Evolutionary conservation across 345 rosid genomes (phyloP).

Genomic region (Kandelia obovata): DNA sequence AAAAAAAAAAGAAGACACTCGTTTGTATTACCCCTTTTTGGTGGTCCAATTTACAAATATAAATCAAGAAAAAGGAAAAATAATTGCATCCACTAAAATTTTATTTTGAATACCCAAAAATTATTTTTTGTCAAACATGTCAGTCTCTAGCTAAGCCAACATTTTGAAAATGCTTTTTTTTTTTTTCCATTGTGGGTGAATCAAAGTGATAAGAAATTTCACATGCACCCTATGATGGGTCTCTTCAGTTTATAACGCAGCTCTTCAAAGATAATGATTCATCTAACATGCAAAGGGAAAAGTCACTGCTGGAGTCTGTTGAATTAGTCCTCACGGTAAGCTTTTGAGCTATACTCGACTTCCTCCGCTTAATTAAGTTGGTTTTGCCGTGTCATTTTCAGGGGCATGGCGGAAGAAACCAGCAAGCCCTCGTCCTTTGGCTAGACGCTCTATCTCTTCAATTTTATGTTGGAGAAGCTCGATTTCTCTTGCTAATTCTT

Average conservation of each 20-base stretch:
- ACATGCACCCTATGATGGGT: no score
- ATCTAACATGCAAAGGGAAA: neutral
- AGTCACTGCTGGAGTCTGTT: neutral
- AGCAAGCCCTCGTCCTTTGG: slow-evolving; percentile 30
- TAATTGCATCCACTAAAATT: no score
- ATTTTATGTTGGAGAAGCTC: slow-evolving; percentile 40
- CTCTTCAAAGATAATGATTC: neutral
- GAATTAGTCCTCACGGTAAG: slow-evolving; percentile 5
- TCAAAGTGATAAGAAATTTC: no score
- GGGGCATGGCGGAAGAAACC: slow-evolving; percentile 23
- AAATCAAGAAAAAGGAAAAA: no score
- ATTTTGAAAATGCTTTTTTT: no score
- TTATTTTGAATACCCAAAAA: no score
- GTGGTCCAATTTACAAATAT: no score
- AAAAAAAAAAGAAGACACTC: no score
- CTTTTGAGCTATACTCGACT: neutral
- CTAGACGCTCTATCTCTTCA: slow-evolving; percentile 43
- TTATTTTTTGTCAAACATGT: no score
- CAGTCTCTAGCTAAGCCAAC: no score
- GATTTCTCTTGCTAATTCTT: slow-evolving; percentile 39
- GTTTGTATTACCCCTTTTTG: no score
- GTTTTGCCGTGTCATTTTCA: slow-evolving; percentile 26
- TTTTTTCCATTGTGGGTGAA: no score
- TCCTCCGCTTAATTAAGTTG: slow-evolving; percentile 16
- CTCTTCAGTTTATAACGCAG: neutral